Base-by-base conservation (phyloP, 1,139 yeast species). In the Nakaseomyces sp. region DNA sequence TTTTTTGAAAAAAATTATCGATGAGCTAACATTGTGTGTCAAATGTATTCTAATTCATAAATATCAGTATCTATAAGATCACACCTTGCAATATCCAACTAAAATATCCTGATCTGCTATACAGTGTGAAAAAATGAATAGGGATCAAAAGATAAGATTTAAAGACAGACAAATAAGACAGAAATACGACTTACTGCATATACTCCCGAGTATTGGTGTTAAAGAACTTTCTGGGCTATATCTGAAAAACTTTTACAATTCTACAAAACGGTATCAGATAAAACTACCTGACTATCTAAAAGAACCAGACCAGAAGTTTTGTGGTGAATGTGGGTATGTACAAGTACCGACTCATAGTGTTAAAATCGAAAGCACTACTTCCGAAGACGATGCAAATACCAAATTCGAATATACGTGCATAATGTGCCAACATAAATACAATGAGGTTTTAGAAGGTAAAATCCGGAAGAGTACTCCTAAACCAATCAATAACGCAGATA, bases 341-440 rank as follows among this genome's bases (percentile, higher is more conserved):
- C 62, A 65, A 41, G 61, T 77, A 1, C 74, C 80, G 0, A 77
- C 77, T 0, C 45, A 71, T 18, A 76, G 71, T 20, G 57, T 69
- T 22, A 53, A 66, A 2, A 44, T 54, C 28, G 46, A 40, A 28
- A 32, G 18, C 7, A 32, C 18, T 9, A 17, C 16, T 12, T 19
- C 19, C 12, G 43, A 33, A 8, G 20, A 30, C 5, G 17, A 18
- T 10, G 15, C 7, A 22, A 7, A 29, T 10, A 15, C 20, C 13
- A 17, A 15, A 20, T 15, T 30, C 12, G 19, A 25, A 18, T 40
- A 15, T 24, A 40, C 25, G 16, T 40, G 42, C n/a, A 10, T 13
- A 24, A 17, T 16, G 31, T 40, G 37, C 17, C 16, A 16, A 13
- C 25, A 15, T 25, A 25, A 25, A 22, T 25, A 45, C 36, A 28